These are phyloP conservation scores for Dioscorea dumetorum DNA, from an alignment of 106 monocot genomes.

Conservation along the genomic window DNA sequence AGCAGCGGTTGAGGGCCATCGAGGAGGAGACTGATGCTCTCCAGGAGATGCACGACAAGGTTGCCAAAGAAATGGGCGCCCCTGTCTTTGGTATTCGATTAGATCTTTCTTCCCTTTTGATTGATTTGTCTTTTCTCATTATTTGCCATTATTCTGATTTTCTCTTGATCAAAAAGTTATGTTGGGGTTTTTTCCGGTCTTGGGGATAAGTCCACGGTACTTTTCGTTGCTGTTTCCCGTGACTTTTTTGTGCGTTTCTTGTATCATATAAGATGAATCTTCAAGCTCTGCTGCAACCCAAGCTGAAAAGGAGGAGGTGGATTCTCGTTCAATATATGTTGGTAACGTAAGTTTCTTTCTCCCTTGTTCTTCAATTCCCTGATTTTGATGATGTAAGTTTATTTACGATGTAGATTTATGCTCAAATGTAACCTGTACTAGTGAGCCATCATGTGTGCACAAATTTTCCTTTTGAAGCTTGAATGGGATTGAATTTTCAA, in stretches of 20 bases:
- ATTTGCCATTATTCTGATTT: not conserved
- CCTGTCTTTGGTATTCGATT: slow-evolving; percentile 31
- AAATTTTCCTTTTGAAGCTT: too few relatives aligned
- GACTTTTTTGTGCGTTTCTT: not conserved
- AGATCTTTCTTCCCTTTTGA: not conserved
- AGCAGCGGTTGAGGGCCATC: slow-evolving; percentile 60
- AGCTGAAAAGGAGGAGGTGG: slow-evolving; percentile 90
- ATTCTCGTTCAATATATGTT: slow-evolving; percentile 90
- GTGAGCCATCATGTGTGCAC: too few relatives aligned
- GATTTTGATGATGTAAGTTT: not conserved
- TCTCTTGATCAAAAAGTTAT: not conserved
- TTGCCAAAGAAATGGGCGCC: slow-evolving; percentile 69
- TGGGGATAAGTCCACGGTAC: not conserved
- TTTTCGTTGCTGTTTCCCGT: not conserved
- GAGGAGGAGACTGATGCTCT: slow-evolving; percentile 63
- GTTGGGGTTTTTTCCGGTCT: not conserved
- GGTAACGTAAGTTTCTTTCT: slow-evolving; percentile 75
- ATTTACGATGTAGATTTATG: too few relatives aligned
- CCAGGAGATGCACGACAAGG: slow-evolving; percentile 76
- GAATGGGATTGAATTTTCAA: too few relatives aligned
- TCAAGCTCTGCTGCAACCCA: slow-evolving; percentile 46
- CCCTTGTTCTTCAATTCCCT: not conserved
- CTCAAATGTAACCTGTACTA: too few relatives aligned
- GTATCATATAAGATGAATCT: slow-evolving; percentile 33
- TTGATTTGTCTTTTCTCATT: not conserved